A percentile compares a stretch with the other conserved stretches of the same genome.
These are phyloP conservation scores for Fonsecaea multimorphosa DNA, from an alignment of 2,329 filamentous ascomycete genomes.

Conservation along the genomic window DNA sequence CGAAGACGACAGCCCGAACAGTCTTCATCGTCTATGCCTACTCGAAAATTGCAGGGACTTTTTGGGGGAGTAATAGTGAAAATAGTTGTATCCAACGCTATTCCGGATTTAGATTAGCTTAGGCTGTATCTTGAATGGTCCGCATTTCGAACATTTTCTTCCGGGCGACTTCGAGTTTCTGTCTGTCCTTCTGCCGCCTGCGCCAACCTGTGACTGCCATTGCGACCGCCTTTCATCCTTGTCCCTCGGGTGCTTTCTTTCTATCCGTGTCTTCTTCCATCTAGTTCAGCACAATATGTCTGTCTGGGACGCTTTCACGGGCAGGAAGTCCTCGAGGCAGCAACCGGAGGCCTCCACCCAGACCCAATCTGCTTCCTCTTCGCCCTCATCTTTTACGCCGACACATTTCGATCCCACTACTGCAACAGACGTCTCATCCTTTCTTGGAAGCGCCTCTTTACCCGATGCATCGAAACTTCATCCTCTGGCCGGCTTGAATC, in stretches of 20 bases:
- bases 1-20: background rate
- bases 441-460: conserved; percentile 76
- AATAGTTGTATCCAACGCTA: background rate
- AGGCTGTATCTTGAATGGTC: background rate
- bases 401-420: conserved; percentile 69
- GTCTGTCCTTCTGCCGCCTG: conserved; percentile 5
- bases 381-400: conserved; percentile 52
- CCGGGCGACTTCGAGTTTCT: conserved; percentile 15
- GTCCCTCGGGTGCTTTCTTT: conserved; percentile 3
- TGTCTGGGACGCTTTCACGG: conserved; percentile 67
- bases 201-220: conserved; percentile 9
- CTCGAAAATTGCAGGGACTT: background rate
- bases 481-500: conserved; percentile 89
- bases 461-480: conserved; percentile 89
- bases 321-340: conserved; percentile 57
- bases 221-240: conserved; percentile 13
- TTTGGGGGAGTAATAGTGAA: background rate
- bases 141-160: conserved; percentile 19
- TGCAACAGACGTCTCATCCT: conserved; percentile 82
- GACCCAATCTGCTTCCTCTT: conserved; percentile 49
- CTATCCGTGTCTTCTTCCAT: background rate
- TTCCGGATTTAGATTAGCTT: background rate
- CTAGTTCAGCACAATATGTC: conserved; percentile 52
- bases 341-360: conserved; percentile 48
- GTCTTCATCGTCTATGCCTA: background rate